Conservation (phyloP, 306 rosid species). For the Citrullus colocynthis region DNA sequence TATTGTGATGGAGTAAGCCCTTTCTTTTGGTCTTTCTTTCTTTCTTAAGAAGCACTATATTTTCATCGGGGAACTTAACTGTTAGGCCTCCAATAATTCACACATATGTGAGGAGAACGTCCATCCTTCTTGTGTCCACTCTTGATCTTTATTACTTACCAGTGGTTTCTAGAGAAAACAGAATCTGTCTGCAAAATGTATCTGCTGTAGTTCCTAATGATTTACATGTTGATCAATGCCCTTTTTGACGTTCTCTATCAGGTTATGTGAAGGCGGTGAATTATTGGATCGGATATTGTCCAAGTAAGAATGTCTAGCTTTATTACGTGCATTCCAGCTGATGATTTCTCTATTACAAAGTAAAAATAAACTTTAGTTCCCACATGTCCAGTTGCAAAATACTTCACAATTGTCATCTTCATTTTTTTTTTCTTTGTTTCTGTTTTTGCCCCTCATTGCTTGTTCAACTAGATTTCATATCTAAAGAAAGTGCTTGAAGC, state of each 20-base stretch:
- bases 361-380: not conserved
- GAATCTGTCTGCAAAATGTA: not conserved
- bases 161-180: not conserved
- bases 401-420: not conserved
- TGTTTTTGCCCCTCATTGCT: not conserved
- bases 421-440: conserved; percentile 4
- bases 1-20: conserved; percentile 97
- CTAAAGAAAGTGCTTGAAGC: conserved; percentile 14
- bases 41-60: not conserved
- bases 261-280: conserved; percentile 99
- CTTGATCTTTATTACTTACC: not conserved
- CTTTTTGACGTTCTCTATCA: conserved; percentile 12
- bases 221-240: not conserved
- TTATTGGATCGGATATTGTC: conserved; percentile 86
- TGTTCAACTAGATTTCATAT: not conserved
- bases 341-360: not conserved
- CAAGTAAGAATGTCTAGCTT: conserved; percentile 49
- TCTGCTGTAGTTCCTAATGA: not conserved
- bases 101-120: not conserved
- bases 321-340: conserved; percentile 1
- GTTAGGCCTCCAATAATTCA: too few relatives aligned
- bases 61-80: not conserved
- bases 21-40: conserved; percentile 1
- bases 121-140: not conserved
- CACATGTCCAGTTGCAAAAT: not conserved